Evolutionary conservation across 2,329 filamentous ascomycete species (phyloP), one percentile per base, ranked within the genome.

Genomic region (Venturia pyrina): DNA sequence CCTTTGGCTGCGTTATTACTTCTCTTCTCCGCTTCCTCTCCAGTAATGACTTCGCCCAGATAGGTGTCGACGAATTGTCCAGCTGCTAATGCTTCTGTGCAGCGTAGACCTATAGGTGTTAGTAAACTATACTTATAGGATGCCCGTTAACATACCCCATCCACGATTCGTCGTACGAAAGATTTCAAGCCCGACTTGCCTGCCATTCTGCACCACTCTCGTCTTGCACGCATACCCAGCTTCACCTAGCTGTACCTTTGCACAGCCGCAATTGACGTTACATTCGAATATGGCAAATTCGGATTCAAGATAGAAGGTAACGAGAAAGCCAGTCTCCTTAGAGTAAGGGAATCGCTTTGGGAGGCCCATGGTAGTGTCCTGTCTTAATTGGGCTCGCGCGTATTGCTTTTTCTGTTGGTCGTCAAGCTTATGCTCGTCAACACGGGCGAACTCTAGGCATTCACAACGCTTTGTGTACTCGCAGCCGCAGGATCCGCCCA

Each of bases 51-150:
- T 67, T 82, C 80, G 15, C 91, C 90, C 8, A 92, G 81, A 71
- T 95, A 96, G 8, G 83, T 84, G 72, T 93, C 91, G 50, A 96
- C 85, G 70, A 92, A 95, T 69, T 93, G 89, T 2, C 91, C 91
- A 68, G 82, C 81, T 65, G 83, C 82, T 1, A 96, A 83, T 24
- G 85, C 79, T 2, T 87, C 79, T 4, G 82, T 82, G 67, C 86
- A 87, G 8, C 85, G 82, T 0, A 96, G 83, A 41, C 87, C 85
- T 86, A 65, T 15, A 21, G 21, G 19, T 40, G 62, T 53, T 66
- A 57, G 64, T 48, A 46, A 37, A 34, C 24, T 41, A 24, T 56
- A 4, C 21, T 5, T 60, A 37, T 40, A 41, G n/a, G 44, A 46
- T 41, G 28, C 28, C 10, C 5, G 5, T 56, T 2, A 34, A 75